A percentile compares a stretch with the other conserved stretches of the same genome.
These are phyloP conservation scores for Truncatella angustata DNA, from an alignment of 2,329 filamentous ascomycete genomes.

Conservation along the genomic window DNA sequence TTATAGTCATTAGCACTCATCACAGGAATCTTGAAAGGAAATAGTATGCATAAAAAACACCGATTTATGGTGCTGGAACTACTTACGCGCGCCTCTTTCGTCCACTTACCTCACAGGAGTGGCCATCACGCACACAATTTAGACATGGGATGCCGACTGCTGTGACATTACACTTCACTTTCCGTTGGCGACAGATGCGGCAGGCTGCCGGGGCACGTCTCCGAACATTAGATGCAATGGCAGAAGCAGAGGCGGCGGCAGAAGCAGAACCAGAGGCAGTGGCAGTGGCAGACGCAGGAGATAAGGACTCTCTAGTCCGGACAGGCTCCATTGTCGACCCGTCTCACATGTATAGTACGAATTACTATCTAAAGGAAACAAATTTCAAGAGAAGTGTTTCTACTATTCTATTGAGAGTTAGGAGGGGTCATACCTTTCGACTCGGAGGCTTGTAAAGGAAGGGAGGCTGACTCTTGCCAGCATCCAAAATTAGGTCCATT, in stretches of 20 bases:
- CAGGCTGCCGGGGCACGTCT: slow-evolving; percentile 13
- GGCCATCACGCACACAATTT: slow-evolving; percentile 26
- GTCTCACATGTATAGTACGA: neutral
- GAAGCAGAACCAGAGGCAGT: too few species aligned
- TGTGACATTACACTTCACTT: slow-evolving; percentile 23
- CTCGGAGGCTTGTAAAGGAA: neutral
- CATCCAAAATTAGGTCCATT: neutral
- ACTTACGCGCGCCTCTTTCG: slow-evolving; percentile 17
- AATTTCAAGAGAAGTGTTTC: neutral
- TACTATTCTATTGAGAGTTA: neutral
- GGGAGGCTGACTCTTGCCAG: neutral
- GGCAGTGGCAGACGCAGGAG: neutral
- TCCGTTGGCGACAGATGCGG: slow-evolving; percentile 17
- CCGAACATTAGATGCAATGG: slow-evolving; percentile 7
- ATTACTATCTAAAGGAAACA: neutral
- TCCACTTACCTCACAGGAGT: slow-evolving; percentile 24
- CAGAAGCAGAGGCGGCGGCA: neutral
- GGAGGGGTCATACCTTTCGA: neutral
- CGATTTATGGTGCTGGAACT: neutral
- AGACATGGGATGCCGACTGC: slow-evolving; percentile 23
- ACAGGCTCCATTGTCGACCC: neutral
- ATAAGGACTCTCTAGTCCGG: neutral
- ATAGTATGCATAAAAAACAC: neutral
- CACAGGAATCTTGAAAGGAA: neutral
- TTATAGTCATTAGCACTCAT: neutral